A percentile compares a stretch with the other conserved stretches of the same genome.
Conservation (phyloP, 495 filamentous ascomycete species). For the Oleoguttula mirabilis region DNA sequence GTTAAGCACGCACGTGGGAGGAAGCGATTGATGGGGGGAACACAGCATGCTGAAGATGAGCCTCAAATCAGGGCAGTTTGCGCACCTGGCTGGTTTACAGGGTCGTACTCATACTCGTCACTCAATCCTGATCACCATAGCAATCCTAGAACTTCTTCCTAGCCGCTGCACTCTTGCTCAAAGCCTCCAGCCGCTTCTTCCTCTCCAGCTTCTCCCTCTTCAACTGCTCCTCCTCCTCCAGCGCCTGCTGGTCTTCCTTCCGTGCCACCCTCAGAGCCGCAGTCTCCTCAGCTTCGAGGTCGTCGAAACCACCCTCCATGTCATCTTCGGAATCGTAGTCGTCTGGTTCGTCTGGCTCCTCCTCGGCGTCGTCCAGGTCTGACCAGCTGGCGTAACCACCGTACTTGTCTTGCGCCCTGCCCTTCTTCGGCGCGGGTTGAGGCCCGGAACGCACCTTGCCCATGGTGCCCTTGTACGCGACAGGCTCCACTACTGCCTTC, state of each 20-base stretch:
- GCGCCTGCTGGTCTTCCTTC: conserved; percentile 49
- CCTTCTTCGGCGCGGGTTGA: conserved; percentile 14
- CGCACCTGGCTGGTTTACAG: neutral
- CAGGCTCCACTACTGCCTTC: conserved; percentile 23
- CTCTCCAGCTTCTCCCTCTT: conserved; percentile 47
- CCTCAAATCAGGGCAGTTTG: neutral
- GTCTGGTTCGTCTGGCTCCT: conserved; percentile 38
- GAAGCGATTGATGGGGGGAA: too few species aligned
- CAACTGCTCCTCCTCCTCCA: conserved; percentile 39
- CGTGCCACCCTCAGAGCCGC: conserved; percentile 38
- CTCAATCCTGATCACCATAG: too few species aligned
- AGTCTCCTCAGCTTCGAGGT: conserved; percentile 48
- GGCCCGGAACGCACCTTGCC: conserved; percentile 3
- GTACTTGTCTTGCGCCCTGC: conserved; percentile 17
- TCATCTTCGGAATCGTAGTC: conserved; percentile 49
- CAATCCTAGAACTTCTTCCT: conserved; percentile 16
- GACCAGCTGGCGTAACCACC: conserved; percentile 28
- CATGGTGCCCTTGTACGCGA: conserved; percentile 31
- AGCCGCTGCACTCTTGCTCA: conserved; percentile 9
- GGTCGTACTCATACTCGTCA: neutral
- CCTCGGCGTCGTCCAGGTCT: conserved; percentile 25
- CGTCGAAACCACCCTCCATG: conserved; percentile 53
- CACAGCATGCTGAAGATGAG: too few species aligned
- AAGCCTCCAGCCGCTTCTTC: conserved; percentile 25
- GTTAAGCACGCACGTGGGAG: neutral